A percentile compares a stretch with the other conserved stretches of the same genome.
phyloP scores from a whole-genome alignment of 2,329 filamentous ascomycete genomes.

The Metarhizium brunneum region DNA sequence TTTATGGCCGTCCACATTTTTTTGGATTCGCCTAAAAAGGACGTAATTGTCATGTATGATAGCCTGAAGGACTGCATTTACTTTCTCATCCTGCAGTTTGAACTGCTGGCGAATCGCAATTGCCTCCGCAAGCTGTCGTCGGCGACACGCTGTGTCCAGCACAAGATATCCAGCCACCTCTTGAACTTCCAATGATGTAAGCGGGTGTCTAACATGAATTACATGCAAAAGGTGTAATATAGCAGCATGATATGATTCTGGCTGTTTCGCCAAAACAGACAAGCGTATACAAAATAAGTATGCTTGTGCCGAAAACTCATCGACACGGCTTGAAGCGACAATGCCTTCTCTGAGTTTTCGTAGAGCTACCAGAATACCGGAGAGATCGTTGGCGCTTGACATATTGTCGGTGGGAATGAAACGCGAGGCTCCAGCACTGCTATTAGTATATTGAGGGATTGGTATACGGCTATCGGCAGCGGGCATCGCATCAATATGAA shows the following conservation, averaged over 20 bases:
- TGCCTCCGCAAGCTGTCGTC: constrained; percentile 64
- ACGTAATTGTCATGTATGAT: constrained; percentile 78
- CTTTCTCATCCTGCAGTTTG: constrained; percentile 52
- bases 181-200: constrained; percentile 62
- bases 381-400: constrained; percentile 52
- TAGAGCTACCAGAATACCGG: constrained; percentile 70
- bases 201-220: constrained; percentile 59
- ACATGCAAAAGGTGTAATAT: constrained; percentile 66
- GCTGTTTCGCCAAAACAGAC: constrained; percentile 70
- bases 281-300: constrained; percentile 89
- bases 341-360: constrained; percentile 89
- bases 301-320: constrained; percentile 76
- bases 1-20: constrained; percentile 70
- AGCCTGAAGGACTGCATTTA: constrained; percentile 60
- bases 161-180: constrained; percentile 77
- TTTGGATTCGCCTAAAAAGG: constrained; percentile 62
- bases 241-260: constrained; percentile 84
- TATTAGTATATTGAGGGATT: background rate
- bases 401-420: constrained; percentile 10
- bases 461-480: background rate
- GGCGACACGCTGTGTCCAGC: constrained; percentile 80
- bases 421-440: constrained; percentile 1
- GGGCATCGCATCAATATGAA: constrained; percentile 24
- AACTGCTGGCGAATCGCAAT: constrained; percentile 56
- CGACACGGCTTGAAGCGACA: constrained; percentile 63